These are phyloP conservation scores for Cercis canadensis DNA, from an alignment of 306 rosid species.

Conservation along the genomic window DNA sequence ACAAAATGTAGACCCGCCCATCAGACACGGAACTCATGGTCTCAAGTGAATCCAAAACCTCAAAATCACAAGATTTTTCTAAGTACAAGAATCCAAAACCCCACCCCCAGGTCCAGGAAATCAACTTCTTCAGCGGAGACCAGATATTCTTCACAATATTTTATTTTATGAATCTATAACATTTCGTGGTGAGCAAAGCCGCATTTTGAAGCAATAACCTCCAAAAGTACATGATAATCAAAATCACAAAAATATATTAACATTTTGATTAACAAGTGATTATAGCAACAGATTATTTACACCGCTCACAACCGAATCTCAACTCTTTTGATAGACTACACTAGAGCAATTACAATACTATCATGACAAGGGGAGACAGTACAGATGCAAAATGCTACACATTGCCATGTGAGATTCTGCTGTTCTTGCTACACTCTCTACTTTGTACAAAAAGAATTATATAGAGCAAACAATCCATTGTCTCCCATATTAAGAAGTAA, in stretches of 20 bases:
- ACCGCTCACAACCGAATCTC: slow-evolving; percentile 25
- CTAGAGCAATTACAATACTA: slow-evolving; percentile 24
- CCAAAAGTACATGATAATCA: too few species aligned
- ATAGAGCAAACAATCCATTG: slow-evolving; percentile 26
- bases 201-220: too few species aligned
- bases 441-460: slow-evolving; percentile 66
- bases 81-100: too few species aligned
- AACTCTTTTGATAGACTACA: slow-evolving; percentile 24
- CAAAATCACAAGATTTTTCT: too few species aligned
- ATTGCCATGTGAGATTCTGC: slow-evolving; percentile 27
- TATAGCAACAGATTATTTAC: slow-evolving; percentile 43
- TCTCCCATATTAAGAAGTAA: slow-evolving; percentile 20
- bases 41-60: too few species aligned
- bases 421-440: slow-evolving; percentile 37
- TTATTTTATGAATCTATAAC: too few species aligned
- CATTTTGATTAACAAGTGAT: slow-evolving; percentile 13
- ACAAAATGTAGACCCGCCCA: too few species aligned
- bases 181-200: too few species aligned
- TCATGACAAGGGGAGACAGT: slow-evolving; percentile 14
- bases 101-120: too few species aligned
- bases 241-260: neutral
- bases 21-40: too few species aligned
- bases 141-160: too few species aligned
- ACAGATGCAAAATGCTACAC: slow-evolving; percentile 41
- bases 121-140: too few species aligned